Percentiles rank a stretch among this genome's conserved stretches.
These are phyloP conservation scores for Persicaria tinctoria DNA, from an alignment of 148 eudicot genomes.

Conservation along the genomic window DNA sequence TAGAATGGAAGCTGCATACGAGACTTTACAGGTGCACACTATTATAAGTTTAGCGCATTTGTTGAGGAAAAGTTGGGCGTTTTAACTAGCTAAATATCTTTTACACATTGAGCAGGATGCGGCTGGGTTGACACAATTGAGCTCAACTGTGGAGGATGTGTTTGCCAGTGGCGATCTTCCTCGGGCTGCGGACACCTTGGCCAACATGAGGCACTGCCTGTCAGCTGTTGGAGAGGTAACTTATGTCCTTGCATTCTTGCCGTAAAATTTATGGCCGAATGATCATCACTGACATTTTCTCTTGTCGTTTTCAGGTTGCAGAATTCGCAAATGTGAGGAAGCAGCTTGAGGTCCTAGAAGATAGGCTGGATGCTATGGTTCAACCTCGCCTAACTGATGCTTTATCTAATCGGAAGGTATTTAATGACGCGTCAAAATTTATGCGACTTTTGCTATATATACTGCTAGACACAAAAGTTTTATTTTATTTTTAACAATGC, in stretches of 20 bases:
- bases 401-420: slow-evolving; percentile 66
- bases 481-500: slow-evolving; percentile 10
- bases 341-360: slow-evolving; percentile 97
- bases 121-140: slow-evolving; percentile 86
- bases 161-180: slow-evolving; percentile 98
- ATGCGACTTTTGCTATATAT: not conserved
- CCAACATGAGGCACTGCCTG: slow-evolving; percentile 94
- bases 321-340: slow-evolving; percentile 95
- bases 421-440: not conserved
- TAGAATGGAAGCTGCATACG: slow-evolving; percentile 97
- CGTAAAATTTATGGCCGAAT: slow-evolving; percentile 7
- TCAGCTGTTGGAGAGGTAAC: slow-evolving; percentile 91
- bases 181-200: slow-evolving; percentile 92
- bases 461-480: not conserved
- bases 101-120: slow-evolving; percentile 56
- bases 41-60: not conserved
- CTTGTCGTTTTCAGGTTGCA: slow-evolving; percentile 63
- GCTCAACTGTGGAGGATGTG: slow-evolving; percentile 96
- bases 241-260: not conserved
- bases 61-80: slow-evolving; percentile 3
- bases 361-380: slow-evolving; percentile 96
- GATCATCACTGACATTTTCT: not conserved
- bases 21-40: slow-evolving; percentile 69
- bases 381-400: slow-evolving; percentile 97
- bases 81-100: slow-evolving; percentile 13